Percentiles rank a stretch among this genome's conserved stretches.
Conservation (phyloP, 1,139 yeast species). For the Yamadazyma diddensiae region DNA sequence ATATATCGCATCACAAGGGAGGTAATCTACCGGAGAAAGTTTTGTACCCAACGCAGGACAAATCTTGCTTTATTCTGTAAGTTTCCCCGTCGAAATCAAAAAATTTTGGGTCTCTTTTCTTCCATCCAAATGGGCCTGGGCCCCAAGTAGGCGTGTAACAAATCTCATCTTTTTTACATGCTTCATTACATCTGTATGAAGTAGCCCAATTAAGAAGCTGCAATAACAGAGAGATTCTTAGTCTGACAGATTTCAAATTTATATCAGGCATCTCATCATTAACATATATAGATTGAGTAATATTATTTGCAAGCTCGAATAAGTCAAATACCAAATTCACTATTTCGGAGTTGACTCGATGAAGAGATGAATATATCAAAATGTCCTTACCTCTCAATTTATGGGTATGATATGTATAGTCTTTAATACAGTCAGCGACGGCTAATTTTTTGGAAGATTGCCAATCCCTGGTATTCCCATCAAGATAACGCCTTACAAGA, state of each 20-base stretch:
- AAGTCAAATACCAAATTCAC: constrained; percentile 30
- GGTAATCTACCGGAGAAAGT: not conserved
- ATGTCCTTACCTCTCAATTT: constrained; percentile 34
- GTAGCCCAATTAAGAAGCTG: constrained; percentile 34
- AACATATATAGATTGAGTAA: constrained; percentile 18
- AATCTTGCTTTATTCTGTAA: constrained; percentile 8
- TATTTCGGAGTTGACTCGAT: constrained; percentile 31
- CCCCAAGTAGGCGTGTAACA: constrained; percentile 62
- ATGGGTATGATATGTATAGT: constrained; percentile 41
- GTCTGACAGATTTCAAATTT: constrained; percentile 1
- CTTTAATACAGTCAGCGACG: constrained; percentile 30
- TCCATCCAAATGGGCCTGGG: constrained; percentile 45
- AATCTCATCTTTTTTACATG: constrained; percentile 42
- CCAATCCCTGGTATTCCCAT: constrained; percentile 9
- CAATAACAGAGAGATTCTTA: constrained; percentile 1
- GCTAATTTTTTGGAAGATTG: constrained; percentile 18
- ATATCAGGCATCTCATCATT: constrained; percentile 7
- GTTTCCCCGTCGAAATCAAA: constrained; percentile 7
- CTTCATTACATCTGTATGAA: constrained; percentile 35
- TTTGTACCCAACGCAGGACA: constrained; percentile 10
- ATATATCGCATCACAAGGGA: not conserved
- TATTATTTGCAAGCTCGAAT: constrained; percentile 25
- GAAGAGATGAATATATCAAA: constrained; percentile 45
- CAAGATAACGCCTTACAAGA: constrained; percentile 38
- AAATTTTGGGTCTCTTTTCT: constrained; percentile 2